These are phyloP conservation scores for Aspergillus homomorphus DNA, from an alignment of 495 filamentous ascomycete species.

Conservation along the genomic window DNA sequence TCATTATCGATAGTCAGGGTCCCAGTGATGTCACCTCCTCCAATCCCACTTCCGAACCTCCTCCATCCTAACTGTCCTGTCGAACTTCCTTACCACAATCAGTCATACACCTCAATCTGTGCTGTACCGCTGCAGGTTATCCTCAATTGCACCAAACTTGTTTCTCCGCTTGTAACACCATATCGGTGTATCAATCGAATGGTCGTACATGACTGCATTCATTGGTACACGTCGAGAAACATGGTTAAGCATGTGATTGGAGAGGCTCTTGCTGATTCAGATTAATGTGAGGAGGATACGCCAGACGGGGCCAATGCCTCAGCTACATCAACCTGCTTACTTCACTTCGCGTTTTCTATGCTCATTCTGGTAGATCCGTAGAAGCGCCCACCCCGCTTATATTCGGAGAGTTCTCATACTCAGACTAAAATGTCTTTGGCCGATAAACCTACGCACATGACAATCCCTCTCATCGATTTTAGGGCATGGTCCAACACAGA, in stretches of 20 bases:
- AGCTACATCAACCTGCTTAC: background rate
- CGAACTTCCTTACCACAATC: no score
- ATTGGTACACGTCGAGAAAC: background rate
- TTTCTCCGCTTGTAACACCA: background rate
- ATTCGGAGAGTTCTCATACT: background rate
- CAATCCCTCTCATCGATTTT: conserved; percentile 57
- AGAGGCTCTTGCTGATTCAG: background rate
- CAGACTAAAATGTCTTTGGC: background rate
- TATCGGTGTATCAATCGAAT: background rate
- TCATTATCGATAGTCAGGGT: background rate
- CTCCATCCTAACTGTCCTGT: no score
- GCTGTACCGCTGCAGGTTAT: background rate
- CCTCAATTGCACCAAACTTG: background rate
- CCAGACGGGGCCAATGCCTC: no score
- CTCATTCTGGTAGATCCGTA: background rate
- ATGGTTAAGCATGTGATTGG: background rate
- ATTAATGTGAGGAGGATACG: background rate
- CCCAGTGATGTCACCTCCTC: background rate
- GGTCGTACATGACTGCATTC: no score
- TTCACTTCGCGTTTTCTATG: background rate
- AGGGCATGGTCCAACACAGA: conserved; percentile 31
- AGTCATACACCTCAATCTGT: background rate
- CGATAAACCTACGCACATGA: conserved; percentile 6
- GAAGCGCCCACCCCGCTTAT: background rate
- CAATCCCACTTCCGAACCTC: no score